Conservation (phyloP, 495 filamentous ascomycete species). For the Tuber melanosporum region DNA sequence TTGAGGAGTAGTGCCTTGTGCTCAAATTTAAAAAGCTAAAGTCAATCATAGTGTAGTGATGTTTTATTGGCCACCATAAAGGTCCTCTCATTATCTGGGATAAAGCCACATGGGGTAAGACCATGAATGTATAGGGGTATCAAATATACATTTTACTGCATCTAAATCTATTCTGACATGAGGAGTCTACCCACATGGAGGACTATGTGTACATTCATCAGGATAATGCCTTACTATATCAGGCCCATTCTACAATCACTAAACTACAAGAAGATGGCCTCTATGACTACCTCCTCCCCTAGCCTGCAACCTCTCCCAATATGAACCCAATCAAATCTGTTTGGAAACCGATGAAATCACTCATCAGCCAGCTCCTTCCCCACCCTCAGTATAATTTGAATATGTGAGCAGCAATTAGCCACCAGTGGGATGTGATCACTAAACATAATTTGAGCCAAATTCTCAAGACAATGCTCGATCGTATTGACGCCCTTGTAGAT, state of each 20-base stretch:
- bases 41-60: constrained; percentile 16
- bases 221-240: not conserved
- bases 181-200: not conserved
- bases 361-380: not conserved
- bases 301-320: not conserved
- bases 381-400: not conserved
- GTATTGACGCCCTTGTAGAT: not conserved
- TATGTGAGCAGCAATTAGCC: not conserved
- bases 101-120: not conserved
- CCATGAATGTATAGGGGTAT: not conserved
- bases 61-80: no score
- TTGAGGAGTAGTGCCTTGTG: constrained; percentile 7
- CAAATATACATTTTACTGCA: not conserved
- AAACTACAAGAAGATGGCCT: not conserved
- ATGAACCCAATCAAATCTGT: not conserved
- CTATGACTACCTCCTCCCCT: not conserved
- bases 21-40: constrained; percentile 14
- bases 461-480: not conserved
- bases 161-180: not conserved
- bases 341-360: no score
- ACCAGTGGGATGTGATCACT: not conserved
- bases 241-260: not conserved
- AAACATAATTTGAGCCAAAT: not conserved
- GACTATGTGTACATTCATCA: not conserved
- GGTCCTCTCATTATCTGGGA: not conserved